Evolutionary conservation across 768 basidiomycete genomes (phyloP).

Genomic region (Pulveroboletus sp.): DNA sequence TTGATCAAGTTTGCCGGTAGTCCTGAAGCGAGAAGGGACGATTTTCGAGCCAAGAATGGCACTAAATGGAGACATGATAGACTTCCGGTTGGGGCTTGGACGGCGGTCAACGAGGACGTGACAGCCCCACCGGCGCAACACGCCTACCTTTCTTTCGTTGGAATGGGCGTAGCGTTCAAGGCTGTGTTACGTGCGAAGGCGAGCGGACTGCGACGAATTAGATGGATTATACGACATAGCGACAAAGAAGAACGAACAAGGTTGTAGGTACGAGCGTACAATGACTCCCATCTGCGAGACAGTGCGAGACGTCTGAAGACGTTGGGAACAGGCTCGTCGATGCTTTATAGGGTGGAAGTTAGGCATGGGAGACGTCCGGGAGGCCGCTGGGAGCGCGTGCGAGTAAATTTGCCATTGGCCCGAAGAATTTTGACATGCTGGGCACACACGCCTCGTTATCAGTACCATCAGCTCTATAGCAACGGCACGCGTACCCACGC

Average conservation of each 20-base stretch:
- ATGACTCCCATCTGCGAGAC: conserved; percentile 34
- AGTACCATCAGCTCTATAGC: too few species aligned
- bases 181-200: conserved; percentile 28
- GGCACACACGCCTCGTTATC: too few species aligned
- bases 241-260: conserved; percentile 18
- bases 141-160: conserved; percentile 14
- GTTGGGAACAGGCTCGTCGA: neutral
- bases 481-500: too few species aligned
- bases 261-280: conserved; percentile 25
- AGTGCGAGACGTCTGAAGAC: conserved; percentile 16
- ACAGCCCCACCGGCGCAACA: neutral
- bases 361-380: conserved; percentile 23
- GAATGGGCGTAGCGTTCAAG: conserved; percentile 13
- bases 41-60: conserved; percentile 19
- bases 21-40: conserved; percentile 21
- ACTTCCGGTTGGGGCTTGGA: conserved; percentile 10
- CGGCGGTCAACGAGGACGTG: conserved; percentile 2
- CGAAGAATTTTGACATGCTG: neutral
- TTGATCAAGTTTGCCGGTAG: conserved; percentile 9
- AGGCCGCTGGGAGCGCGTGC: neutral
- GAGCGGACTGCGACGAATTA: conserved; percentile 22
- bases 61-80: conserved; percentile 21
- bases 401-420: conserved; percentile 23
- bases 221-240: neutral
- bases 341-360: conserved; percentile 23